phyloP scores from a whole-genome alignment of 176 grass and related monocot genomes.

The Ananas comosus region DNA sequence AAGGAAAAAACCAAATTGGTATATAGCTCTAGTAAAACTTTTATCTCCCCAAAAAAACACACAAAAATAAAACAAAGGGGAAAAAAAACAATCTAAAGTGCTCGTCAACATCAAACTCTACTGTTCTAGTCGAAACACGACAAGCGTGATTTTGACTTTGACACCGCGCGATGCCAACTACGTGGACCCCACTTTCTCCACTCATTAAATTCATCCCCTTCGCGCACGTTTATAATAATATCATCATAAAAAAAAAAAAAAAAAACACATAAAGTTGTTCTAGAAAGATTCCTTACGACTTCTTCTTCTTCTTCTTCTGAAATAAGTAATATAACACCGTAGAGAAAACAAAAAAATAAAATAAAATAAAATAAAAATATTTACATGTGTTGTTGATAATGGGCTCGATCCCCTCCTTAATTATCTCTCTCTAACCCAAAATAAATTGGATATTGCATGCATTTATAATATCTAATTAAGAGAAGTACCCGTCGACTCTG shows the following conservation, averaged over 20 bases:
- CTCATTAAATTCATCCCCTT: too few species aligned
- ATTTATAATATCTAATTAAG: slow-evolving; percentile 16
- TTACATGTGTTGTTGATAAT: neutral
- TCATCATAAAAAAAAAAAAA: neutral
- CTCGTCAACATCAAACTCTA: too few species aligned
- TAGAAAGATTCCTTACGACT: neutral
- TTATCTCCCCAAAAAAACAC: too few species aligned
- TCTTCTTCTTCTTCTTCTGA: neutral
- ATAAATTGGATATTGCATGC: neutral
- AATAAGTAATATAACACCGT: neutral
- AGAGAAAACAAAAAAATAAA: neutral
- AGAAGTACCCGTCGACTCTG: slow-evolving; percentile 35
- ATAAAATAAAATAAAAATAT: neutral
- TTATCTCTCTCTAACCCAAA: neutral
- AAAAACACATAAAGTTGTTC: neutral
- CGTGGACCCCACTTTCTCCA: too few species aligned
- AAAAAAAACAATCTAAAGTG: too few species aligned
- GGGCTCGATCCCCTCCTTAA: neutral
- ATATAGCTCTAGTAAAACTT: too few species aligned
- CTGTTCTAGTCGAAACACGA: too few species aligned
- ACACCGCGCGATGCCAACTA: too few species aligned
- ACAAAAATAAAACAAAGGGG: too few species aligned
- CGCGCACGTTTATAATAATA: too few species aligned
- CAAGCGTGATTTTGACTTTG: too few species aligned
- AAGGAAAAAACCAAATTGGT: too few species aligned